Conservation (phyloP, 164 flowering plant genomes). For the Piper betle region DNA sequence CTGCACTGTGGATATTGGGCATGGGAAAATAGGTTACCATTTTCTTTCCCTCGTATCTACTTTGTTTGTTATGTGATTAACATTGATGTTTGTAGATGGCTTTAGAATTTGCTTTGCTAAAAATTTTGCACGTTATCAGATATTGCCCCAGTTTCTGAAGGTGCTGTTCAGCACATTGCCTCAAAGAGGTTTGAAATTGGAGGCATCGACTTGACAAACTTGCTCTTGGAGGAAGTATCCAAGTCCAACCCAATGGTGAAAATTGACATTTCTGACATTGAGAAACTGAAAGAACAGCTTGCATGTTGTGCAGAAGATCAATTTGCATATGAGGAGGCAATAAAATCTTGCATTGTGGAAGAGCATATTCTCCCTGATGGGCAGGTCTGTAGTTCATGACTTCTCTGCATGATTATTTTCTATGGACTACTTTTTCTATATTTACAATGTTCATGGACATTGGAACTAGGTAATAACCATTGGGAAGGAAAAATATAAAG, state of each 20-base stretch:
- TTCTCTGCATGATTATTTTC: neutral
- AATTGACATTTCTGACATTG: constrained; percentile 50
- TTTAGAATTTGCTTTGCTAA: neutral
- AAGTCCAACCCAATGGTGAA: constrained; percentile 69
- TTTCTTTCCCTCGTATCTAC: neutral
- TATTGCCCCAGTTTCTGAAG: constrained; percentile 98
- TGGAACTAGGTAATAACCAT: constrained; percentile 59
- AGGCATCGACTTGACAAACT: constrained; percentile 75
- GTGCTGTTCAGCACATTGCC: constrained; percentile 99
- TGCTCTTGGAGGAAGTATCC: constrained; percentile 63
- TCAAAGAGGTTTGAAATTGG: constrained; percentile 91
- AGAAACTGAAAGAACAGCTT: constrained; percentile 71
- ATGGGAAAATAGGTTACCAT: constrained; percentile 83
- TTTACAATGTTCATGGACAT: neutral
- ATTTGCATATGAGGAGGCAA: constrained; percentile 40
- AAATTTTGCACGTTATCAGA: constrained; percentile 28
- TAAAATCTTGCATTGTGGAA: constrained; percentile 39
- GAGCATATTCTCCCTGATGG: constrained; percentile 94
- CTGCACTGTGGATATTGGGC: constrained; percentile 96
- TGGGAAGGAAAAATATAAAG: constrained; percentile 62
- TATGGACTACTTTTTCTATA: too few species aligned
- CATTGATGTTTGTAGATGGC: neutral
- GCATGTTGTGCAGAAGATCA: constrained; percentile 92
- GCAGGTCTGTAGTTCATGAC: constrained; percentile 34
- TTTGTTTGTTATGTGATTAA: neutral